A percentile compares a stretch with the other conserved stretches of the same genome.
These are phyloP conservation scores for Cornus suecica DNA, from an alignment of 148 eudicot genomes.

Conservation along the genomic window DNA sequence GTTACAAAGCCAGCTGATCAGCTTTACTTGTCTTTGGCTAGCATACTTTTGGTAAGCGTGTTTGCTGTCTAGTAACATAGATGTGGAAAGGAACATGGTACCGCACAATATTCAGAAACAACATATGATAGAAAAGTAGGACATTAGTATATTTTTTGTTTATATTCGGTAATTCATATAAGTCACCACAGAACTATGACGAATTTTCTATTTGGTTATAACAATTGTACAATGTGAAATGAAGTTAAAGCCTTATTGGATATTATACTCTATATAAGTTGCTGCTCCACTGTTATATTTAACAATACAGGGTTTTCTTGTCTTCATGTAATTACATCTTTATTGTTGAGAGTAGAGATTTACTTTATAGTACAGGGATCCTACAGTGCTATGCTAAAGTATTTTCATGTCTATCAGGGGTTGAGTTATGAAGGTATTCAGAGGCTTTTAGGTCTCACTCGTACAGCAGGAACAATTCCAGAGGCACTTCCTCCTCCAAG, in stretches of 20 bases:
- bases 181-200: no score
- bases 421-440: constrained; percentile 66
- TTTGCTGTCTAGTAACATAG: neutral
- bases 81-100: no score
- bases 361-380: neutral
- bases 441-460: constrained; percentile 66
- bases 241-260: neutral
- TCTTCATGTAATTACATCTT: neutral
- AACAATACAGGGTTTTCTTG: neutral
- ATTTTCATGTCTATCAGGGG: constrained; percentile 33
- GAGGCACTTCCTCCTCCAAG: constrained; percentile 75
- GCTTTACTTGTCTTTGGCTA: constrained; percentile 49
- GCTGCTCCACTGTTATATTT: no score
- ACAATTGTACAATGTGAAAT: neutral
- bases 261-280: neutral
- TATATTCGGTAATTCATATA: no score
- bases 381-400: neutral
- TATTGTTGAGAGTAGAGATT: neutral
- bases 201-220: no score
- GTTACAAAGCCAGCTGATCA: constrained; percentile 45
- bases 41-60: constrained; percentile 56
- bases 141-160: no score
- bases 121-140: no score
- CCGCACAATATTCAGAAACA: no score
- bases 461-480: constrained; percentile 60